phyloP scores from a whole-genome alignment of 495 filamentous ascomycete species.

The Penicillium crystallinum region DNA sequence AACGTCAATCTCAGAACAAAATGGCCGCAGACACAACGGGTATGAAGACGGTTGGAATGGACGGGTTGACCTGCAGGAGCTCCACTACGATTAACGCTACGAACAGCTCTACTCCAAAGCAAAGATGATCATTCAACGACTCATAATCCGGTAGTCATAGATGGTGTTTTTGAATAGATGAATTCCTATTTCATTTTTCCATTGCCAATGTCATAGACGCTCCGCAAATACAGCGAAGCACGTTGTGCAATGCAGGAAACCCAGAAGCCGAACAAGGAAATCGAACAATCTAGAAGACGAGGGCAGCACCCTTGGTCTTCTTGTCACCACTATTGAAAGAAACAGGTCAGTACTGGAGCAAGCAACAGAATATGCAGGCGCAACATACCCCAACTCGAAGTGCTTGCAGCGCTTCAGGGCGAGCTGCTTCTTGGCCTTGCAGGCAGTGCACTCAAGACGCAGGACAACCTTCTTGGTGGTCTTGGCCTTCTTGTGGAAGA shows the following conservation, averaged over 20 bases:
- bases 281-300: conserved; percentile 80
- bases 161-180: conserved; percentile 41
- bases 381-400: conserved; percentile 94
- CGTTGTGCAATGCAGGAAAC: conserved; percentile 43
- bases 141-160: conserved; percentile 41
- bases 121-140: conserved; percentile 9
- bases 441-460: conserved; percentile 88
- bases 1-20: neutral
- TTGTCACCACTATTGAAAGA: conserved; percentile 84
- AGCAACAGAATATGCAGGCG: neutral
- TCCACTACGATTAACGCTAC: neutral
- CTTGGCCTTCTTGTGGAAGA: conserved; percentile 99
- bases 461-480: conserved; percentile 99
- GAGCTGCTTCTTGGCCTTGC: conserved; percentile 98
- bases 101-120: conserved; percentile 1
- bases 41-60: neutral
- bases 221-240: conserved; percentile 32
- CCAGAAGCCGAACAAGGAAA: conserved; percentile 48
- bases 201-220: conserved; percentile 46
- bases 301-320: conserved; percentile 99
- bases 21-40: neutral
- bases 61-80: too few relatives aligned
- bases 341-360: conserved; percentile 19
- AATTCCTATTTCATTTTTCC: conserved; percentile 49
- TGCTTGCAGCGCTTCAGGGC: conserved; percentile 99